Percentiles rank a stretch among this genome's conserved stretches.
Conservation (phyloP, 345 rosid species). For the Lepidium aucheri region DNA sequence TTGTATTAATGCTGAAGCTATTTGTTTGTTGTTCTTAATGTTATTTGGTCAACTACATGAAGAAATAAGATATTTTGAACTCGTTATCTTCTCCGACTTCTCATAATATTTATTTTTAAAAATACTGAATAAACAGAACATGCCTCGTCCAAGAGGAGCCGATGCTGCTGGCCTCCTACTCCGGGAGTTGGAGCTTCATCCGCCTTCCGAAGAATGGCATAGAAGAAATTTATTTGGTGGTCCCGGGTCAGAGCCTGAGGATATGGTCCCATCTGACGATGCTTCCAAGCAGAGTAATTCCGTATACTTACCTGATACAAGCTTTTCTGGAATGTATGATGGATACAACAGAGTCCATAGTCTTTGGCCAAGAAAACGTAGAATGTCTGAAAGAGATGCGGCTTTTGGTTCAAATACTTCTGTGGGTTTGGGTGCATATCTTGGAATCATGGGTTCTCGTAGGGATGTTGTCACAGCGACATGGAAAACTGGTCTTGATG, state of each 20-base stretch:
- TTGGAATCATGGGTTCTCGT: conserved; percentile 98
- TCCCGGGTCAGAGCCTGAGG: conserved; percentile 85
- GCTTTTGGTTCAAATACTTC: conserved; percentile 94
- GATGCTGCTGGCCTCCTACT: conserved; percentile 98
- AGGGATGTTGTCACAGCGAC: conserved; percentile 92
- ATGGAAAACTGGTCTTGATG: conserved; percentile 95
- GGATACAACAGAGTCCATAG: conserved; percentile 56
- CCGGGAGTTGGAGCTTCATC: conserved; percentile 93
- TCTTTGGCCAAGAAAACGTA: conserved; percentile 93
- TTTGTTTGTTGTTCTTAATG: neutral
- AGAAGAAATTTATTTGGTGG: conserved; percentile 95
- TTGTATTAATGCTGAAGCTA: neutral
- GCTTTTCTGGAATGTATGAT: conserved; percentile 37
- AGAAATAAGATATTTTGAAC: neutral
- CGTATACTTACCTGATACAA: conserved; percentile 33
- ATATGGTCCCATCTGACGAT: conserved; percentile 44
- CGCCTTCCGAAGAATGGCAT: conserved; percentile 99
- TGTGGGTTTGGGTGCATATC: conserved; percentile 89
- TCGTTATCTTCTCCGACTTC: neutral
- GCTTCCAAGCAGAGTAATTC: conserved; percentile 35
- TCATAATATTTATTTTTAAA: neutral
- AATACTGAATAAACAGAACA: conserved; percentile 51
- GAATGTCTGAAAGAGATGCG: conserved; percentile 97
- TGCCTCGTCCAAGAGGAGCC: conserved; percentile 99
- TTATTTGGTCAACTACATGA: neutral